Evolutionary conservation across 2,329 filamentous ascomycete genomes (phyloP), one percentile per base, ranked within the genome.

Genomic region (Trichoderma asperellum): DNA sequence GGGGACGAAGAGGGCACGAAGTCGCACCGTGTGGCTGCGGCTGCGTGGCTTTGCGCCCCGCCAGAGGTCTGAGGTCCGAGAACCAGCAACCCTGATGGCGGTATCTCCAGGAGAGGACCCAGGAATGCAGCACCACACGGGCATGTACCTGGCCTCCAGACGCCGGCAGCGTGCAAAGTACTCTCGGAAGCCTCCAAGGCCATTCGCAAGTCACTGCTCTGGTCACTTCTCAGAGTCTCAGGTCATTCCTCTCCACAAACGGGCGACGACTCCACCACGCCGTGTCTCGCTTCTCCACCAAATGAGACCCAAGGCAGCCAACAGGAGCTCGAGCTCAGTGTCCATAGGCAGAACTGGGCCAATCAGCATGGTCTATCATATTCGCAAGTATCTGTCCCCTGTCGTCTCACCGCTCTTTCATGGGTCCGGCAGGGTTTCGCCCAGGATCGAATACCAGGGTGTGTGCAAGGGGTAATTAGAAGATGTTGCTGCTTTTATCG

Each of bases 371-470:
- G 6, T n/a, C 24, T 24, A 21, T 65, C 53, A 57, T 24, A 24
- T 59, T 56, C 11, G 10, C 47, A 49, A 49, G 47, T 49, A 56
- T 57, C 16, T 43, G 14, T 55, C 29, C 61, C 68, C 68, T 65
- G 61, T 62, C 56, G 47, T 53, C 61, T 65, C 68, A 69, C 68
- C 68, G 68, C 68, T 69, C 34, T 69, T 69, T 69, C 21, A 59
- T 47, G 59, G 67, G 55, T 49, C 47, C 4, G 47, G 10, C 47
- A 49, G 47, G 47, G 47, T 24, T 49, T 21, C 47, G 47, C 12
- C 47, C 47, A 49, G 67, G 43, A 24, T 53, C 34, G 18, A 49
- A 49, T 8, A 35, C 63, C 65, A 68, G 65, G 65, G 18, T 40
- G 16, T 18, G 7, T 27, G 27, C 63, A 66, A 55, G 63, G 53